A percentile compares a stretch with the other conserved stretches of the same genome.
Conservation (phyloP, 805 yeast species). For the Pichia cephalocereana region DNA sequence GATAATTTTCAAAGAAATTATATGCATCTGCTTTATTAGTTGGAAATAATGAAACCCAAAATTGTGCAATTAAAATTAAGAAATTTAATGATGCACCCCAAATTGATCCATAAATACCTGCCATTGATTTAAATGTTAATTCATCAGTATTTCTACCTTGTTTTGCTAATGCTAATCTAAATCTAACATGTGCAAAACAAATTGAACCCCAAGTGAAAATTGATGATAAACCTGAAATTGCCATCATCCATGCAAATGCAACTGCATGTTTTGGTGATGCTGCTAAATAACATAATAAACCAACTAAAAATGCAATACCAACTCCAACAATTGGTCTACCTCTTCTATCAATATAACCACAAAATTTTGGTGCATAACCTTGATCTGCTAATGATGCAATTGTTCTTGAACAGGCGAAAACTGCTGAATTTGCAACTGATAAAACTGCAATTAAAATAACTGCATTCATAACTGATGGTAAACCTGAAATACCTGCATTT, state of each 20-base stretch:
- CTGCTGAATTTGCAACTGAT: conserved; percentile 71
- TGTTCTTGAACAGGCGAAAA: conserved; percentile 66
- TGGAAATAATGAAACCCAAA: conserved; percentile 78
- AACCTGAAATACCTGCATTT: conserved; percentile 50
- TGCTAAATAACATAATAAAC: conserved; percentile 52
- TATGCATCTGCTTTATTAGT: conserved; percentile 45
- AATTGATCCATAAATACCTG: conserved; percentile 60
- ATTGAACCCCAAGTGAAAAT: conserved; percentile 74
- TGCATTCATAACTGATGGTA: conserved; percentile 67
- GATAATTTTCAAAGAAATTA: conserved; percentile 55
- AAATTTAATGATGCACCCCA: conserved; percentile 51
- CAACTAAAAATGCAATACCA: conserved; percentile 41
- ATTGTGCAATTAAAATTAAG: conserved; percentile 62
- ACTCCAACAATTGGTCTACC: conserved; percentile 77
- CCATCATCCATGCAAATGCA: conserved; percentile 67
- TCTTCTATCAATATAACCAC: conserved; percentile 61
- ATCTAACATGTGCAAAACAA: conserved; percentile 58
- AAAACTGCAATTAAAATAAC: conserved; percentile 64
- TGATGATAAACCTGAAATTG: conserved; percentile 72
- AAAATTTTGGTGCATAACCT: conserved; percentile 54
- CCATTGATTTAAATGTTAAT: conserved; percentile 54
- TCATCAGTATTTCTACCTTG: conserved; percentile 68
- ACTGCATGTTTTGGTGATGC: conserved; percentile 47
- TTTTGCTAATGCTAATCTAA: conserved; percentile 53
- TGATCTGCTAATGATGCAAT: conserved; percentile 60